phyloP scores from a whole-genome alignment of 75 land plant genomes.

The Sequoia sempervirens region DNA sequence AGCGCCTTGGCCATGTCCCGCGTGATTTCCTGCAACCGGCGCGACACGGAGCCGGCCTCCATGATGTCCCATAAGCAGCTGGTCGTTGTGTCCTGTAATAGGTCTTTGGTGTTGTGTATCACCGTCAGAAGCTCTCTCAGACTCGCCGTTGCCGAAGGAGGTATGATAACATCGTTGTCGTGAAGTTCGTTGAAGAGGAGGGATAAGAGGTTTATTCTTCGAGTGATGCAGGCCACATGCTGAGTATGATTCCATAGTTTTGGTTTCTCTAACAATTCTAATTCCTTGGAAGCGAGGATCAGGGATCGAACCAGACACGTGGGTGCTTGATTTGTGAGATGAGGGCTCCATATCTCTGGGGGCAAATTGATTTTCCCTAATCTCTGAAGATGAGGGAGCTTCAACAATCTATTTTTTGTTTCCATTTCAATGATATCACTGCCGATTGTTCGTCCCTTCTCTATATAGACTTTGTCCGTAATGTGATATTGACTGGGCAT shows the following conservation, averaged over 20 bases:
- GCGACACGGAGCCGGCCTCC: slow-evolving; percentile 23
- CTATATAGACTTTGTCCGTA: too few species aligned
- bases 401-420: too few species aligned
- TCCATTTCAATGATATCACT: too few species aligned
- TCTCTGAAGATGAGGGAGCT: too few species aligned
- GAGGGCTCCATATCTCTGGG: too few species aligned
- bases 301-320: not conserved
- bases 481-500: too few species aligned
- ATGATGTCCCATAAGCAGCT: slow-evolving; percentile 46
- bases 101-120: slow-evolving; percentile 24
- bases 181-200: slow-evolving; percentile 53
- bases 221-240: slow-evolving; percentile 26
- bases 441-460: too few species aligned
- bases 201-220: slow-evolving; percentile 48
- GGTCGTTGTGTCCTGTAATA: slow-evolving; percentile 26
- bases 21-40: slow-evolving; percentile 39
- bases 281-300: slow-evolving; percentile 17
- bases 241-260: slow-evolving; percentile 22
- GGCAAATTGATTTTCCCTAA: too few species aligned
- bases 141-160: slow-evolving; percentile 56
- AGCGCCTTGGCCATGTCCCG: slow-evolving; percentile 44
- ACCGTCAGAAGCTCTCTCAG: slow-evolving; percentile 43
- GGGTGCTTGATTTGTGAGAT: not conserved
- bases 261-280: slow-evolving; percentile 32
- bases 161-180: slow-evolving; percentile 27